A percentile compares a stretch with the other conserved stretches of the same genome.
Conservation (phyloP, 345 rosid genomes). For the Acer negundo region DNA sequence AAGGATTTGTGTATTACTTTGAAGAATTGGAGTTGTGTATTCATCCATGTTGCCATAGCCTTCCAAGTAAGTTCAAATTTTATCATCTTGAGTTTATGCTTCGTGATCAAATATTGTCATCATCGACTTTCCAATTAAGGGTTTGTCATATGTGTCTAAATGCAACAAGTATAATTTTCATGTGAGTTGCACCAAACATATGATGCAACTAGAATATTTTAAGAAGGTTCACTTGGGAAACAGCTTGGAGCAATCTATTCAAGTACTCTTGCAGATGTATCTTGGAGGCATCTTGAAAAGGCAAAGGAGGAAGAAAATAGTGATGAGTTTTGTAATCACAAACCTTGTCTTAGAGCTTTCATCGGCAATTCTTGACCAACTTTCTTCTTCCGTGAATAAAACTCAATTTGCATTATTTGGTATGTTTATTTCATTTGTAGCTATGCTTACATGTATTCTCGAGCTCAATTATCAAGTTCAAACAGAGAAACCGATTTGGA, state of each 20-base stretch:
- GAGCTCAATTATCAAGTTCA: constrained; percentile 6
- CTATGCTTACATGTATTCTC: not conserved
- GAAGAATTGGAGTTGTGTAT: not conserved
- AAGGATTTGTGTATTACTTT: constrained; percentile 6
- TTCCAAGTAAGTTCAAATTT: not conserved
- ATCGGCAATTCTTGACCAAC: constrained; percentile 3
- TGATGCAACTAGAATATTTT: too few relatives aligned
- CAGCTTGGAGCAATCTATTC: too few relatives aligned
- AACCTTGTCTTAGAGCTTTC: constrained; percentile 12
- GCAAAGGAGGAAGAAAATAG: not conserved
- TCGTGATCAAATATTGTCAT: not conserved
- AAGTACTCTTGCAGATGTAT: too few relatives aligned
- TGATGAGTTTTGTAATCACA: not conserved
- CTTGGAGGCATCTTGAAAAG: not conserved
- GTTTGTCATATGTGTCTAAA: not conserved
- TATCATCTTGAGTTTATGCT: not conserved
- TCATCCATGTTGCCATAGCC: constrained; percentile 8
- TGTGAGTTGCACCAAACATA: too few relatives aligned
- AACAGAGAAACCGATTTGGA: not conserved
- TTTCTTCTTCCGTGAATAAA: not conserved
- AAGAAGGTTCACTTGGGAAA: too few relatives aligned
- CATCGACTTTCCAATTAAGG: too few relatives aligned
- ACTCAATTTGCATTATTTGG: not conserved
- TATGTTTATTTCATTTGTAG: constrained; percentile 15
- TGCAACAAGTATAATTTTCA: too few relatives aligned